phyloP scores from a whole-genome alignment of 2,329 filamentous ascomycete genomes.

The Phaeoacremonium minimum region DNA sequence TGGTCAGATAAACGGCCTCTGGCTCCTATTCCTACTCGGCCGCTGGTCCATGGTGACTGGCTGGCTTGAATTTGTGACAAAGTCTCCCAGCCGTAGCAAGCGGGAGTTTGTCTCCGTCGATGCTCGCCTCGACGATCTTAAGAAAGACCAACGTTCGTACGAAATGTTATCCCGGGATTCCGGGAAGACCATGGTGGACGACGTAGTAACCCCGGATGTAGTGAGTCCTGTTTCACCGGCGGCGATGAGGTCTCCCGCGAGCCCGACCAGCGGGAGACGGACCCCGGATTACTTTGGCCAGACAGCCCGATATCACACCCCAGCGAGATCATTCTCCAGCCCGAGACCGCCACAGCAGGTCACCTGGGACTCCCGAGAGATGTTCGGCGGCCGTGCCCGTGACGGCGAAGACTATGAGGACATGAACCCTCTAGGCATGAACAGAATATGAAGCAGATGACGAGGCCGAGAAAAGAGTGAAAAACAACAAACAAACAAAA shows the following conservation, averaged over 20 bases:
- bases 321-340: conserved; percentile 51
- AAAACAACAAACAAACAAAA: conserved; percentile 4
- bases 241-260: conserved; percentile 14
- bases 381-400: conserved; percentile 26
- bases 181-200: conserved; percentile 35
- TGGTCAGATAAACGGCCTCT: conserved; percentile 78
- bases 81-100: conserved; percentile 45
- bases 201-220: conserved; percentile 45
- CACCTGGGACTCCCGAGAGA: conserved; percentile 38
- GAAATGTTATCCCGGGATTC: conserved; percentile 70
- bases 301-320: conserved; percentile 50
- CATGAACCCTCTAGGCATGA: conserved; percentile 54
- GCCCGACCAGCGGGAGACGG: conserved; percentile 27
- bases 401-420: conserved; percentile 23
- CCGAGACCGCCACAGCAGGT: conserved; percentile 42
- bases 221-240: conserved; percentile 21
- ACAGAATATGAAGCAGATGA: conserved; percentile 49
- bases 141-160: conserved; percentile 66
- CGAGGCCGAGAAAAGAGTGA: no score
- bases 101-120: conserved; percentile 89
- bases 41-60: conserved; percentile 81
- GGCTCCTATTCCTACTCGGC: conserved; percentile 76
- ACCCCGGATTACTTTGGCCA: conserved; percentile 54
- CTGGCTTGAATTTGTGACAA: conserved; percentile 66
- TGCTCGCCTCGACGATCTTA: conserved; percentile 55